Evolutionary conservation across 2,329 filamentous ascomycete species (phyloP).

Genomic region (Metarhizium rileyi): DNA sequence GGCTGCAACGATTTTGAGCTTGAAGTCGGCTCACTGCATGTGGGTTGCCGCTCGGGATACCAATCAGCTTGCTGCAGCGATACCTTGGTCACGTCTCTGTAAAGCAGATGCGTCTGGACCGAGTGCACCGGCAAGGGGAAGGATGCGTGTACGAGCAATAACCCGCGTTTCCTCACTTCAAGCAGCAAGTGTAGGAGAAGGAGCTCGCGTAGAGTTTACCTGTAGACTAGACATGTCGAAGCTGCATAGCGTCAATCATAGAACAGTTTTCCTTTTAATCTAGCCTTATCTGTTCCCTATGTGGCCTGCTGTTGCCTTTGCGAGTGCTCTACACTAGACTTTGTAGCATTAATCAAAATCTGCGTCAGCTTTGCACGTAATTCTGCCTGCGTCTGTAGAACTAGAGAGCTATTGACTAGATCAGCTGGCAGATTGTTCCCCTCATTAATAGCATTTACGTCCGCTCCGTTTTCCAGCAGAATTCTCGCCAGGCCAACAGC

Average conservation of each 20-base stretch:
- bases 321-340: not conserved
- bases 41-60: constrained; percentile 6
- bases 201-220: no score
- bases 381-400: not conserved
- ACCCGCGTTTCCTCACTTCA: not conserved
- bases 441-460: not conserved
- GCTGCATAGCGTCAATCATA: no score
- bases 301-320: not conserved
- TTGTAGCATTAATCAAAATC: not conserved
- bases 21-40: constrained; percentile 7
- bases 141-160: not conserved
- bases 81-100: constrained; percentile 1
- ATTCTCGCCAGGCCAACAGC: constrained; percentile 1
- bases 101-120: constrained; percentile 9
- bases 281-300: not conserved
- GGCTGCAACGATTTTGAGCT: constrained; percentile 9
- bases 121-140: constrained; percentile 3
- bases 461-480: not conserved
- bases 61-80: constrained; percentile 11
- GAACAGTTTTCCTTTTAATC: not conserved
- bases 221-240: no score
- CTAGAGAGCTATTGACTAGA: not conserved
- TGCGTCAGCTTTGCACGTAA: not conserved
- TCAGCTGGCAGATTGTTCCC: not conserved
- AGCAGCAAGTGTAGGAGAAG: not conserved